Evolutionary conservation across 345 rosid genomes (phyloP).

Genomic region (Cardamine occulta): DNA sequence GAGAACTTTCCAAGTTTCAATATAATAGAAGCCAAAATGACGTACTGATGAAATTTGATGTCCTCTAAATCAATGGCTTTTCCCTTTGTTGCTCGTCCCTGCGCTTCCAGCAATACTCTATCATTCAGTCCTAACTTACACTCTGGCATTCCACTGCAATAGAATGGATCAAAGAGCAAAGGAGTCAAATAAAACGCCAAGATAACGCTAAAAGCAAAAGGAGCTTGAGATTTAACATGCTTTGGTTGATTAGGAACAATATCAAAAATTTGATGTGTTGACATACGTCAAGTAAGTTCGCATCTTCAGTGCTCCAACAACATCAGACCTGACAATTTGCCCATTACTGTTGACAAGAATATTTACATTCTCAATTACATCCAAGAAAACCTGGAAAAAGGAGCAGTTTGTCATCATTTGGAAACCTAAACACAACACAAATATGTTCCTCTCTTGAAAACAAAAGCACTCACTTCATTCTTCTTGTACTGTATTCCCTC

Average conservation of each 20-base stretch:
- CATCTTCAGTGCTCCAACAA: slow-evolving; percentile 98
- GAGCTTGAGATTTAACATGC: background rate
- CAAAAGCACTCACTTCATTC: slow-evolving; percentile 68
- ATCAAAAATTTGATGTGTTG: background rate
- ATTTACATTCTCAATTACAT: slow-evolving; percentile 92
- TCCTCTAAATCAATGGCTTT: slow-evolving; percentile 98
- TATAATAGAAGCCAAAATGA: background rate
- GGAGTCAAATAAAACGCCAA: slow-evolving; percentile 9
- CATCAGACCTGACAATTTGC: slow-evolving; percentile 91
- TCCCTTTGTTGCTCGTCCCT: slow-evolving; percentile 91
- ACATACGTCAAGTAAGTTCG: slow-evolving; percentile 87
- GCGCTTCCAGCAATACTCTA: slow-evolving; percentile 93
- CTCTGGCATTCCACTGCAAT: slow-evolving; percentile 93
- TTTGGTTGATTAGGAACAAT: background rate
- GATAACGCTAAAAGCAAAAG: slow-evolving; percentile 11
- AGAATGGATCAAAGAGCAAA: slow-evolving; percentile 7
- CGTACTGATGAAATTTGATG: slow-evolving; percentile 96
- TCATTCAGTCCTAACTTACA: slow-evolving; percentile 98
- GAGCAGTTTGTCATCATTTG: slow-evolving; percentile 19
- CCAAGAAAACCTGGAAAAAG: slow-evolving; percentile 79
- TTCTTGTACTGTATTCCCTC: slow-evolving; percentile 91
- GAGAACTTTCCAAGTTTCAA: background rate
- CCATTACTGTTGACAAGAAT: slow-evolving; percentile 98
- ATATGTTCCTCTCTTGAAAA: background rate
- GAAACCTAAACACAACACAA: slow-evolving; percentile 21